Conservation (phyloP, 768 basidiomycete species). For the Tephrocybe rancida region DNA sequence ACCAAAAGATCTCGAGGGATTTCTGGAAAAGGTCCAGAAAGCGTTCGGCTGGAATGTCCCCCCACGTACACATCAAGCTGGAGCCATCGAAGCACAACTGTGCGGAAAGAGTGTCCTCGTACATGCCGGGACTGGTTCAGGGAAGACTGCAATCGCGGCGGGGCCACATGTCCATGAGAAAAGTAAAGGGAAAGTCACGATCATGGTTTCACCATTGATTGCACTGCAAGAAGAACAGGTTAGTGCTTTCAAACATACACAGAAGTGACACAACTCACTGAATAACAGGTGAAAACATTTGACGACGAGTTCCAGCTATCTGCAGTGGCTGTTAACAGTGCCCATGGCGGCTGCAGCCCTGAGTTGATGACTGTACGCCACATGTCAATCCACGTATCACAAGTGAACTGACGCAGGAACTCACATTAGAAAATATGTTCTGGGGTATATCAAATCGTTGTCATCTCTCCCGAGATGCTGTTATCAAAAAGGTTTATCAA, state of each 20-base stretch:
- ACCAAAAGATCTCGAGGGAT: no score
- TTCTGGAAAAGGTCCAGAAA: no score
- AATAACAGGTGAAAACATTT: background rate
- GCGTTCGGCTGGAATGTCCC: no score
- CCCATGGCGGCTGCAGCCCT: background rate
- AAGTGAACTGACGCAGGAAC: no score
- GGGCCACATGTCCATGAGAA: conserved; percentile 32
- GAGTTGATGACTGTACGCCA: no score
- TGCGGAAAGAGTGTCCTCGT: conserved; percentile 20
- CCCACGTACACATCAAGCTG: no score
- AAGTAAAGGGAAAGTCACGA: conserved; percentile 30
- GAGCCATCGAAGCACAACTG: no score
- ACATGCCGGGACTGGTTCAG: conserved; percentile 32
- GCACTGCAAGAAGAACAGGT: conserved; percentile 37
- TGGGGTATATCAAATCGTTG: conserved; percentile 28
- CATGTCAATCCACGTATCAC: no score
- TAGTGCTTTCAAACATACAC: no score
- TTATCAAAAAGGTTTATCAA: conserved; percentile 26
- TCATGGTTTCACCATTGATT: conserved; percentile 41
- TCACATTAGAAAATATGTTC: conserved; percentile 20
- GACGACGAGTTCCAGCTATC: background rate
- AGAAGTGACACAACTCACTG: background rate
- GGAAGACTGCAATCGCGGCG: conserved; percentile 40
- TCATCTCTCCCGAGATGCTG: conserved; percentile 36
- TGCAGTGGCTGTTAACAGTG: background rate